Evolutionary conservation across 202 grass and related monocot genomes (phyloP).

Genomic region (Carex arenaria): DNA sequence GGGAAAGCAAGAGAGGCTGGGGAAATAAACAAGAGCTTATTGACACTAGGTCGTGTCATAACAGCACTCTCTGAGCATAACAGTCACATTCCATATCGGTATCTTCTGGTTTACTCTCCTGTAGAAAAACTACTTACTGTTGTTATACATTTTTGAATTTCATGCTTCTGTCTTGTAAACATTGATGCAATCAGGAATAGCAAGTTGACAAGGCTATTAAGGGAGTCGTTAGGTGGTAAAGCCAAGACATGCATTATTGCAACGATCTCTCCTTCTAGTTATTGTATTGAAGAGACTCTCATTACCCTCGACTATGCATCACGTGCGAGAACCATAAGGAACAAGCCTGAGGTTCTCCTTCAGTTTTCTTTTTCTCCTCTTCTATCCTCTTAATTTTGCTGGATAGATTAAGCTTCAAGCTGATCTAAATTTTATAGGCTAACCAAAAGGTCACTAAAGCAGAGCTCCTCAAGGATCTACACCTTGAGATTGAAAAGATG

Average conservation of each 20-base stretch:
- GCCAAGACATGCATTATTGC: conserved; percentile 94
- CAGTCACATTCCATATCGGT: conserved; percentile 89
- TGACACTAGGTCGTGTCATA: conserved; percentile 92
- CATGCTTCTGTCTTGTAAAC: conserved; percentile 25
- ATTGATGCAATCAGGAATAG: conserved; percentile 63
- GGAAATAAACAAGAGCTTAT: conserved; percentile 87
- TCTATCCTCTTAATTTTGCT: conserved; percentile 6
- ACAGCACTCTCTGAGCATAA: conserved; percentile 80
- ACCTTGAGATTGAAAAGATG: conserved; percentile 83
- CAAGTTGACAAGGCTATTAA: conserved; percentile 82
- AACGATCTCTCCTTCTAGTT: conserved; percentile 69
- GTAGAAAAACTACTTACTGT: background rate
- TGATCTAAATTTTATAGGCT: conserved; percentile 42
- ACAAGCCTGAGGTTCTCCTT: conserved; percentile 70
- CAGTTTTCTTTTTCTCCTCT: background rate
- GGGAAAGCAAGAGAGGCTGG: conserved; percentile 86
- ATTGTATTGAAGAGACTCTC: conserved; percentile 76
- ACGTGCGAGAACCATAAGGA: conserved; percentile 81
- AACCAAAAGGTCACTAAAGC: conserved; percentile 68
- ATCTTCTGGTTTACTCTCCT: background rate
- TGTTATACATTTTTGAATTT: background rate
- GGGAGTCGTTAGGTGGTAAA: conserved; percentile 93
- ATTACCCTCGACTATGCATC: conserved; percentile 92
- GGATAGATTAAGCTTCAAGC: conserved; percentile 15
- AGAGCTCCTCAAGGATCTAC: conserved; percentile 68